Conservation (phyloP, 164 flowering plant genomes). For the Vitis rupestris region DNA sequence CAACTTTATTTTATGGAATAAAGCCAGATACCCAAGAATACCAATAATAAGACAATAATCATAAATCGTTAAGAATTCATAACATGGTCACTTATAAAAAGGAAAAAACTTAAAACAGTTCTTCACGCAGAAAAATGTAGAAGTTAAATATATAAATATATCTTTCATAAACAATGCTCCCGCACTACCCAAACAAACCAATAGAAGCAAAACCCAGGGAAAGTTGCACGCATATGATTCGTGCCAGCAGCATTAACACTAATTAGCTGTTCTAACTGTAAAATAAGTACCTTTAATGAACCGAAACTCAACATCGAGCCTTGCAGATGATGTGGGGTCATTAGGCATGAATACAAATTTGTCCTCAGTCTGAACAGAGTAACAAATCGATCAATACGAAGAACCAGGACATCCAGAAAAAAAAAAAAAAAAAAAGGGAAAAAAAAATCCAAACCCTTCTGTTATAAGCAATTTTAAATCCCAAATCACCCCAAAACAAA, state of each 20-base stretch:
- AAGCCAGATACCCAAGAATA: no score
- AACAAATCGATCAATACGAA: not conserved
- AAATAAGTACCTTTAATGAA: slow-evolving; percentile 55
- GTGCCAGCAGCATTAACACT: no score
- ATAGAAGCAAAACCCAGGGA: not conserved
- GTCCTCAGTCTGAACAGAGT: slow-evolving; percentile 48
- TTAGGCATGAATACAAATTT: slow-evolving; percentile 60
- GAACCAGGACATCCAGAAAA: not conserved
- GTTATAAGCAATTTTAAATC: no score
- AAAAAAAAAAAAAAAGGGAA: not conserved
- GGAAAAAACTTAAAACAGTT: not conserved
- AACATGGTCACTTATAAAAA: no score
- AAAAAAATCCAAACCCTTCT: not conserved
- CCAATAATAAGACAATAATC: no score
- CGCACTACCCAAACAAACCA: not conserved
- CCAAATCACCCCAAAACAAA: no score
- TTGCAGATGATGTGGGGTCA: slow-evolving; percentile 52
- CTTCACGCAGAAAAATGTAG: not conserved
- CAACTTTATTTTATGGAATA: not conserved
- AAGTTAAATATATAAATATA: not conserved
- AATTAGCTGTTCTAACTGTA: not conserved
- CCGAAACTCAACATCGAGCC: slow-evolving; percentile 55
- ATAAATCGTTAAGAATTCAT: no score
- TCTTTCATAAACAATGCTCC: not conserved
- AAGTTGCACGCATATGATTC: no score